Evolutionary conservation across 345 rosid genomes (phyloP), one percentile per base, ranked within the genome.

Genomic region (Euclidium syriacum): DNA sequence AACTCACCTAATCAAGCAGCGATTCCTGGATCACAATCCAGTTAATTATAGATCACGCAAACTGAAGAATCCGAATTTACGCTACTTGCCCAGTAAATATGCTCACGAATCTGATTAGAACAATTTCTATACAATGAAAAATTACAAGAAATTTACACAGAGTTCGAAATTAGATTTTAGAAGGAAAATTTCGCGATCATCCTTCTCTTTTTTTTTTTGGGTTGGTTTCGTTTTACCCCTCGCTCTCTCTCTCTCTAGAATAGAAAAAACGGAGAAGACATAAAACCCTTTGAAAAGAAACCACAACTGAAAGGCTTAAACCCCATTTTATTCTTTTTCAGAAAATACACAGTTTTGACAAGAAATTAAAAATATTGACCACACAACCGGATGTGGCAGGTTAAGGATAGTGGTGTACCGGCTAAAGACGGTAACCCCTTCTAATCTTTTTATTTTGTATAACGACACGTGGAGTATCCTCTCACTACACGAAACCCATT

Each of bases 381-480:
- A 43, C 79, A 70, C 54, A 52, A 77, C 77, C 77, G 58, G 80
- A 41, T 71, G 78, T 79, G 19, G 24, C 47, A 71, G 41, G 40
- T 75, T 26, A 48, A 27, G 47, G 66, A 73, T 64, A 68, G 39
- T 66, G 69, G 24, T 29, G 58, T 35, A 55, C 68, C 62, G 62
- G 65, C 47, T 57, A 41, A 33, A 29, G 15, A 33, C 63, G 3
- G 67, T 68, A 15, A 22, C 40, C 18, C 18, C 24, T 33, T 34
- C 35, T 52, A 62, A 43, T 47, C 22, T 7, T 32, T 49, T 53
- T 2, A 4, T 5, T 38, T 7, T 47, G n/a, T 0, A 10, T 36
- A 59, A 78, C 69, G 76, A 55, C 75, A 86, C 87, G 81, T 80
- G 85, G 81, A 64, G 24, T 10, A 30, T 29, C 25, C 47, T 14